phyloP scores from a whole-genome alignment of 257 asterid genomes.

The Vinca minor region DNA sequence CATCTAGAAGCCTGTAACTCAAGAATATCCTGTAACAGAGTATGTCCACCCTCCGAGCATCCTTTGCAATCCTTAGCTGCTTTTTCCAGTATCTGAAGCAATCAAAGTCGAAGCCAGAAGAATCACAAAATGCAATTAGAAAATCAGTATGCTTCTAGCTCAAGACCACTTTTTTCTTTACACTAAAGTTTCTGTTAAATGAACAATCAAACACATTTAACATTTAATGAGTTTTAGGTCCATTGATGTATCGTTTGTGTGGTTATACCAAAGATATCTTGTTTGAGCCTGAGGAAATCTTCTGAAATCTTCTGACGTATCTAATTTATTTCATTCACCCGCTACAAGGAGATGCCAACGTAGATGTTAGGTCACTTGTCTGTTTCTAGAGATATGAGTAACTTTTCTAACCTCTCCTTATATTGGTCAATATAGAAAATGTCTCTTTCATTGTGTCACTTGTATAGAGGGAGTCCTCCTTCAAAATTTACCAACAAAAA shows the following conservation, averaged over 20 bases:
- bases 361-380: neutral
- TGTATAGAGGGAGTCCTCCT: neutral
- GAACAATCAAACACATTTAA: no score
- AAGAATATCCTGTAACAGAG: slow-evolving; percentile 70
- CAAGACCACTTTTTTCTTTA: neutral
- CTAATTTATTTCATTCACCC: neutral
- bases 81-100: slow-evolving; percentile 79
- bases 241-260: no score
- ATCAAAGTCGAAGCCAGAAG: slow-evolving; percentile 12
- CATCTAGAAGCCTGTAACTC: slow-evolving; percentile 74
- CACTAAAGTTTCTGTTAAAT: no score
- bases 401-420: neutral
- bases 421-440: neutral
- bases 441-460: neutral
- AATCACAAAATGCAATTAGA: neutral
- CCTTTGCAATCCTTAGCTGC: slow-evolving; percentile 73
- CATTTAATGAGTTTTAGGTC: neutral
- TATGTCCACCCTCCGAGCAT: slow-evolving; percentile 76
- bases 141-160: slow-evolving; percentile 4
- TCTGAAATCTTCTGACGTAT: neutral
- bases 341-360: neutral
- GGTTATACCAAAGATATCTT: neutral
- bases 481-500: neutral
- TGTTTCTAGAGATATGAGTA: neutral
- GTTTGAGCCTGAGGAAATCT: neutral